These are phyloP conservation scores for Schoenoplectus tabernaemontani DNA, from an alignment of 202 grass and related monocot genomes.

Conservation along the genomic window DNA sequence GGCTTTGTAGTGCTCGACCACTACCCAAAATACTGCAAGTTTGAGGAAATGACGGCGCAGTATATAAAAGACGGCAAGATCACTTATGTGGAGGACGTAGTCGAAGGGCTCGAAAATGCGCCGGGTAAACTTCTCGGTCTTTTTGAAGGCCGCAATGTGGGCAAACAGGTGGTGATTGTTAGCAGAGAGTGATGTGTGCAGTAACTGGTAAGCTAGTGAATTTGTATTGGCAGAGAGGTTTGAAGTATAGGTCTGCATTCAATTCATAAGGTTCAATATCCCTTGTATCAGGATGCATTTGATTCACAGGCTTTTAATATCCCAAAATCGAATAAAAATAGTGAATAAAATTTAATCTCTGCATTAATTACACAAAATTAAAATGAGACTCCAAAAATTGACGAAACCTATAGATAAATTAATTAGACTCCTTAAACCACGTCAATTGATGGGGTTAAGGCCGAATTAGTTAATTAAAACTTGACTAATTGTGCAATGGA, in stretches of 20 bases:
- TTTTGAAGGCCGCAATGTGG: constrained; percentile 38
- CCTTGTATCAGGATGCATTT: not conserved
- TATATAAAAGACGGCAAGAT: constrained; percentile 42
- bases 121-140: constrained; percentile 28
- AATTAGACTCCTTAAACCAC: too few relatives aligned
- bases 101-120: constrained; percentile 26
- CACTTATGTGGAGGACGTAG: constrained; percentile 30
- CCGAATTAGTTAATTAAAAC: too few relatives aligned
- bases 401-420: too few relatives aligned
- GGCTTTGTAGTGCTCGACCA: constrained; percentile 20
- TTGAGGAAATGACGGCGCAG: constrained; percentile 24
- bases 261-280: not conserved
- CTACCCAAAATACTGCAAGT: constrained; percentile 19
- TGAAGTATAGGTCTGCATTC: not conserved
- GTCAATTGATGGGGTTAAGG: too few relatives aligned
- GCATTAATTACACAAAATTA: too few relatives aligned
- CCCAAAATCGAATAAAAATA: too few relatives aligned
- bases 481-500: too few relatives aligned
- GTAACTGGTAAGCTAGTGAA: not conserved
- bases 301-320: not conserved
- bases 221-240: not conserved
- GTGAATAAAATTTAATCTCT: too few relatives aligned
- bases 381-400: too few relatives aligned
- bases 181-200: not conserved
- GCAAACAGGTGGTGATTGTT: constrained; percentile 34